These are phyloP conservation scores for Neurospora pannonica DNA, from an alignment of 495 filamentous ascomycete species.

Conservation along the genomic window DNA sequence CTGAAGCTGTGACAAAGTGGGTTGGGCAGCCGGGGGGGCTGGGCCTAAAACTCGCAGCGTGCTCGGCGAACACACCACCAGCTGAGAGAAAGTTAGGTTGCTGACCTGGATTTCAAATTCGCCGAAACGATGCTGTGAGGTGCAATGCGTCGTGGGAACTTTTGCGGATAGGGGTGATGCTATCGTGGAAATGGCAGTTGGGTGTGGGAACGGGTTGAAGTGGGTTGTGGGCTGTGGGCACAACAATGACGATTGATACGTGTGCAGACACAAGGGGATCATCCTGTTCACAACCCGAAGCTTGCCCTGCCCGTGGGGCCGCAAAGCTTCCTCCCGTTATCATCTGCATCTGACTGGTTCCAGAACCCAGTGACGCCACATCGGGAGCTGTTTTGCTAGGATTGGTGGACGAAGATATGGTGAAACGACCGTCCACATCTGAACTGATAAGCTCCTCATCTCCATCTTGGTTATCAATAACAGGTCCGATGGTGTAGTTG, in stretches of 20 bases:
- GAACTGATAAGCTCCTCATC: not conserved
- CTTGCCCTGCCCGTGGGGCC: constrained; percentile 9
- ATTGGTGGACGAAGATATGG: not conserved
- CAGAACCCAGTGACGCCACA: not conserved
- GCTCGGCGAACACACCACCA: not conserved
- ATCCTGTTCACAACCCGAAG: constrained; percentile 14
- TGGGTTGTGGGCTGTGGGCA: not conserved
- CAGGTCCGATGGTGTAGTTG: constrained; percentile 24
- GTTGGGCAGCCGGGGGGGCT: not conserved
- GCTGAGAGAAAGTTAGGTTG: not conserved
- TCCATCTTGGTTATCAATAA: not conserved
- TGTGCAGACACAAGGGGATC: constrained; percentile 17
- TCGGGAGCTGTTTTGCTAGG: not conserved
- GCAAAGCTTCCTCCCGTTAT: not conserved
- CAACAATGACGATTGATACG: constrained; percentile 26
- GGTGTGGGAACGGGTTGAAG: not conserved
- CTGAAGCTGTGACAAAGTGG: not conserved
- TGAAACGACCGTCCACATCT: not conserved
- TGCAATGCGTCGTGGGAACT: not conserved
- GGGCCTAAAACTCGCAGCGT: not conserved
- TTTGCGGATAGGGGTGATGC: not conserved
- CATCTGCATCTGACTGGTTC: not conserved
- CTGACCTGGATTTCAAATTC: not conserved
- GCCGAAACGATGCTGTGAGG: not conserved
- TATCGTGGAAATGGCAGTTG: not conserved